Conservation (phyloP, 2,329 filamentous ascomycete species). For the Hypoxylon rubiginosum region DNA sequence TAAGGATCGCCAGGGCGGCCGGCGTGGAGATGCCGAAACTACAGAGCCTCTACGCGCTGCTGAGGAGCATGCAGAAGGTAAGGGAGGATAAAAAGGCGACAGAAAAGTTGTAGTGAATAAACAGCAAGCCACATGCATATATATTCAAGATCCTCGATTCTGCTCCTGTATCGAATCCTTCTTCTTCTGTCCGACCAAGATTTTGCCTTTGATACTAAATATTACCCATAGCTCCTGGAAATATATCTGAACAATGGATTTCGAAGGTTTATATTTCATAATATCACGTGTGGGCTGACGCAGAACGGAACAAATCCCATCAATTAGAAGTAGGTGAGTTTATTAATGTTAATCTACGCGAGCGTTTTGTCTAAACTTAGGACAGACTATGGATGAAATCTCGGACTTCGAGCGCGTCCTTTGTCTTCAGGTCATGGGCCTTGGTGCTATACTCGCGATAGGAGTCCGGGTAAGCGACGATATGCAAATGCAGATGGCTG, state of each 20-base stretch:
- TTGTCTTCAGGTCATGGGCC: slow-evolving; percentile 43
- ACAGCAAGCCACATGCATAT: neutral
- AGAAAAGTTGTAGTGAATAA: slow-evolving; percentile 53
- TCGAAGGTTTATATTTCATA: neutral
- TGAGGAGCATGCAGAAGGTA: slow-evolving; percentile 71
- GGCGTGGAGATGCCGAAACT: slow-evolving; percentile 76
- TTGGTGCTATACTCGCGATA: slow-evolving; percentile 38
- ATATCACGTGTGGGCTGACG: neutral
- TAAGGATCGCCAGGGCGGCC: slow-evolving; percentile 72
- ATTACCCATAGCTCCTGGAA: neutral
- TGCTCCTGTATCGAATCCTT: neutral
- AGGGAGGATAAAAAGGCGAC: slow-evolving; percentile 58
- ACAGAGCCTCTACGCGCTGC: slow-evolving; percentile 75
- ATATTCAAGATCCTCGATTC: neutral
- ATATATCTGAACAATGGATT: neutral
- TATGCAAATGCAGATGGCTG: slow-evolving; percentile 43
- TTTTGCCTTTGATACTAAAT: neutral
- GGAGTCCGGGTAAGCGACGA: slow-evolving; percentile 27
- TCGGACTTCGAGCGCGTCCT: slow-evolving; percentile 41
- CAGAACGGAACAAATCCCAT: neutral
- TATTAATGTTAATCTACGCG: neutral
- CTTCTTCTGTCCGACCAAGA: neutral
- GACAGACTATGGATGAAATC: slow-evolving; percentile 27
- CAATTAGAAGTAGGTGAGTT: slow-evolving; percentile 2
- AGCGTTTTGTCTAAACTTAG: neutral